These are phyloP conservation scores for Cucumis melo DNA, from an alignment of 306 rosid species.

Conservation along the genomic window DNA sequence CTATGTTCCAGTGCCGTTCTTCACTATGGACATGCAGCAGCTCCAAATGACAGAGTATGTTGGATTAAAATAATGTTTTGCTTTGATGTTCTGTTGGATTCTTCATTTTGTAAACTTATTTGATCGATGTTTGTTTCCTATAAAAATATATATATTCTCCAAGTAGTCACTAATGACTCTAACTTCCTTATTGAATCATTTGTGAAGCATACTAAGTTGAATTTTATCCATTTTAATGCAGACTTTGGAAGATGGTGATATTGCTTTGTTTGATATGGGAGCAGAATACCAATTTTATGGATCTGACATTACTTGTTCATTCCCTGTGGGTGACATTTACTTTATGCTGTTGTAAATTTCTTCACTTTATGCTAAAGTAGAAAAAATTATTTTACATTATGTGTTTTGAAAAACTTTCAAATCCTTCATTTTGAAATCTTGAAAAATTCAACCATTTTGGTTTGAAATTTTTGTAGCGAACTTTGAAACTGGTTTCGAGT, in stretches of 20 bases:
- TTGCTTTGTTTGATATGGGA: slow-evolving; percentile 97
- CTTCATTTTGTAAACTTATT: no score
- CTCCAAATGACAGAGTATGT: slow-evolving; percentile 82
- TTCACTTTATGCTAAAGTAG: background rate
- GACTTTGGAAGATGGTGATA: slow-evolving; percentile 80
- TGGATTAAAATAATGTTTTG: background rate
- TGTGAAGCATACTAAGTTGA: background rate
- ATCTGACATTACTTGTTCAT: slow-evolving; percentile 91
- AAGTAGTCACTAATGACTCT: background rate
- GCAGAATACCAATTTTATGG: slow-evolving; percentile 91
- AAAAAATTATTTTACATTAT: background rate
- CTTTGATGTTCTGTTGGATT: background rate
- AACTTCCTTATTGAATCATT: background rate
- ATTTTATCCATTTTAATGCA: slow-evolving; percentile 16
- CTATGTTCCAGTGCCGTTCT: slow-evolving; percentile 64
- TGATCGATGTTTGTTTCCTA: no score
- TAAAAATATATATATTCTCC: no score
- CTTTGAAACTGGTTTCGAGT: background rate
- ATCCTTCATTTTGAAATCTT: background rate
- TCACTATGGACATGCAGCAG: slow-evolving; percentile 90
- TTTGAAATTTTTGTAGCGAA: background rate
- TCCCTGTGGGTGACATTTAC: slow-evolving; percentile 50
- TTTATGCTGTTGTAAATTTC: background rate
- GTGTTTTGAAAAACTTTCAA: background rate
- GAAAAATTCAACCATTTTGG: background rate